phyloP scores from a whole-genome alignment of 495 filamentous ascomycete genomes.

The Arthonia radiata region DNA sequence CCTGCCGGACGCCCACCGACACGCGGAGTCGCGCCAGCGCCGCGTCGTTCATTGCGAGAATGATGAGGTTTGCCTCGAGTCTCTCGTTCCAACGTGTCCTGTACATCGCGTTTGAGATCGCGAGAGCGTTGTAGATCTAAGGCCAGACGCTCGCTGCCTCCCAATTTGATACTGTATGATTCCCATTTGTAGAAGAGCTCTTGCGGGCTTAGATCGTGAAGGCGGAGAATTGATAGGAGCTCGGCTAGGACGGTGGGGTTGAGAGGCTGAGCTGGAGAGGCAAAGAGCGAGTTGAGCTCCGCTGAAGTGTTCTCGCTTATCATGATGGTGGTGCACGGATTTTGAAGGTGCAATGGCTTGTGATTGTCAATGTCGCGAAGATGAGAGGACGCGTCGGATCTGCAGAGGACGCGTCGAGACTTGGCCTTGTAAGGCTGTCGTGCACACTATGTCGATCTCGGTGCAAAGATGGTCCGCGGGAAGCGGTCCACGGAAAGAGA shows the following conservation, averaged over 20 bases:
- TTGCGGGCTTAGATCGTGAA: constrained; percentile 50
- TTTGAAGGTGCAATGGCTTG: constrained; percentile 1
- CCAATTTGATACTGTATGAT: constrained; percentile 86
- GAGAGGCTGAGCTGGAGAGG: constrained; percentile 26
- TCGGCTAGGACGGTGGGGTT: constrained; percentile 51
- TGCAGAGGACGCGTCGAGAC: constrained; percentile 8
- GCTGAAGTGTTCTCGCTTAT: constrained; percentile 25
- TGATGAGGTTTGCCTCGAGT: constrained; percentile 31
- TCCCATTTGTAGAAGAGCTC: constrained; percentile 98
- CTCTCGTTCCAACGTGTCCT: constrained; percentile 59
- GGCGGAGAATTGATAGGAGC: constrained; percentile 56
- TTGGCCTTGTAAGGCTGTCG: too few species aligned
- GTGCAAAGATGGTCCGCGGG: too few species aligned
- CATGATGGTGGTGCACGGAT: neutral
- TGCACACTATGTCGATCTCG: too few species aligned
- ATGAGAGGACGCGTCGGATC: neutral
- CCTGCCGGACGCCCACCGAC: constrained; percentile 19
- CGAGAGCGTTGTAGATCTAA: constrained; percentile 40
- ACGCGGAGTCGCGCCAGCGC: constrained; percentile 38
- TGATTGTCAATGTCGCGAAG: constrained; percentile 3
- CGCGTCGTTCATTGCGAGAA: constrained; percentile 35
- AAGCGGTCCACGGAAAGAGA: too few species aligned
- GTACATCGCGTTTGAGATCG: constrained; percentile 63
- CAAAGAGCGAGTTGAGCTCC: constrained; percentile 50
- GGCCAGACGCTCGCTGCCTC: constrained; percentile 43